Evolutionary conservation across 805 yeast genomes (phyloP).

Genomic region (Candida sphagnicola): DNA sequence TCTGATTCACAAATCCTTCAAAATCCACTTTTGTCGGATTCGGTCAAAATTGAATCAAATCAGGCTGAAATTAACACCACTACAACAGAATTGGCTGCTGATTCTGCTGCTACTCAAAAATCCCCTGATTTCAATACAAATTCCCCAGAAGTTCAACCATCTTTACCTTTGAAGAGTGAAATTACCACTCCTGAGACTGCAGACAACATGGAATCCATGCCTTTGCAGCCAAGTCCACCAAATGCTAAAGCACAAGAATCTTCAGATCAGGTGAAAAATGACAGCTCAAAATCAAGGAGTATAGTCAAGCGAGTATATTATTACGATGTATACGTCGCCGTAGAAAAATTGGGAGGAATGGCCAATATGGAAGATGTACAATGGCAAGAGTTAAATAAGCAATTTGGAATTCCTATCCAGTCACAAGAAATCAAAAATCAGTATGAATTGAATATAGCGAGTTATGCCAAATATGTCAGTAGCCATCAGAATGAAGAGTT

Average conservation of each 20-base stretch:
- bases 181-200: neutral
- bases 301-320: conserved; percentile 18
- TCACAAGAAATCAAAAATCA: conserved; percentile 17
- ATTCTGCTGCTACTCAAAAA: neutral
- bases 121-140: neutral
- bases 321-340: conserved; percentile 37
- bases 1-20: neutral
- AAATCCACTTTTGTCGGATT: neutral
- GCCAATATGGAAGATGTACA: conserved; percentile 13
- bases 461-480: conserved; percentile 31
- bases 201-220: neutral
- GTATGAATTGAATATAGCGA: conserved; percentile 20
- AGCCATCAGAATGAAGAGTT: conserved; percentile 23
- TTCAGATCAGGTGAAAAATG: conserved; percentile 2
- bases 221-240: too few relatives aligned
- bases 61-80: neutral
- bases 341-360: conserved; percentile 22
- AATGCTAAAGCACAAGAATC: conserved; percentile 2
- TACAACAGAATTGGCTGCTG: neutral
- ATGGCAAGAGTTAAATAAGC: conserved; percentile 20
- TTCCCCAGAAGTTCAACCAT: neutral
- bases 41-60: neutral
- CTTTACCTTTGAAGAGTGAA: neutral
- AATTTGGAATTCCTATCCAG: conserved; percentile 17
- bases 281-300: neutral